Evolutionary conservation across 169 alveolate genomes (phyloP).

Genomic region (Plasmodium sp.): DNA sequence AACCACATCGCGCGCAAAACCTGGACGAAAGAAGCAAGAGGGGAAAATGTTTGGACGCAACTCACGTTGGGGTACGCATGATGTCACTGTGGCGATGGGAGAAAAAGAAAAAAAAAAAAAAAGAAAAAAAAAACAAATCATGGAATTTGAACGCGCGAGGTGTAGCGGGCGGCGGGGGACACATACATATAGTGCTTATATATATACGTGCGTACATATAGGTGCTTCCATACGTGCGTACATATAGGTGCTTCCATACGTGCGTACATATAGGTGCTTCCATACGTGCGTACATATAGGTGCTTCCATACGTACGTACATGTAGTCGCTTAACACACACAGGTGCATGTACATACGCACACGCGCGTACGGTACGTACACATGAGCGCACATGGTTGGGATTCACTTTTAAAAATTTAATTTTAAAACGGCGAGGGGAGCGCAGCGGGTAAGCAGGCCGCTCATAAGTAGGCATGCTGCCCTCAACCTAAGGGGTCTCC

Average conservation of each 20-base stretch:
- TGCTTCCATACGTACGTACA: neutral
- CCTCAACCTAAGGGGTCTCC: too few species aligned
- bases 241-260: too few species aligned
- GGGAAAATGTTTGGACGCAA: neutral
- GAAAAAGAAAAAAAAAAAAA: too few species aligned
- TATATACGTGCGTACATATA: neutral
- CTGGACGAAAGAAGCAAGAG: neutral
- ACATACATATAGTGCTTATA: neutral
- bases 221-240: too few species aligned
- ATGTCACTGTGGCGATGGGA: neutral
- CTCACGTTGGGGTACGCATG: neutral
- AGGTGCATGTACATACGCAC: neutral
- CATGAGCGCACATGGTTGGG: neutral
- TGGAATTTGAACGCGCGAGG: neutral
- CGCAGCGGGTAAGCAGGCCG: neutral
- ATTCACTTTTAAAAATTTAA: conserved; percentile 14
- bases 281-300: too few species aligned
- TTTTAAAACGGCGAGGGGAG: conserved; percentile 37
- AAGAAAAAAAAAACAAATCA: neutral
- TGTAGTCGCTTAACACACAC: too few species aligned
- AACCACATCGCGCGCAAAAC: neutral
- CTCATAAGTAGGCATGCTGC: too few species aligned
- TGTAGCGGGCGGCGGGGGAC: neutral
- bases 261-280: too few species aligned
- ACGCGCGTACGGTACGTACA: neutral